phyloP scores from a whole-genome alignment of 805 yeast species.

The Metschnikowia arizonensis region DNA sequence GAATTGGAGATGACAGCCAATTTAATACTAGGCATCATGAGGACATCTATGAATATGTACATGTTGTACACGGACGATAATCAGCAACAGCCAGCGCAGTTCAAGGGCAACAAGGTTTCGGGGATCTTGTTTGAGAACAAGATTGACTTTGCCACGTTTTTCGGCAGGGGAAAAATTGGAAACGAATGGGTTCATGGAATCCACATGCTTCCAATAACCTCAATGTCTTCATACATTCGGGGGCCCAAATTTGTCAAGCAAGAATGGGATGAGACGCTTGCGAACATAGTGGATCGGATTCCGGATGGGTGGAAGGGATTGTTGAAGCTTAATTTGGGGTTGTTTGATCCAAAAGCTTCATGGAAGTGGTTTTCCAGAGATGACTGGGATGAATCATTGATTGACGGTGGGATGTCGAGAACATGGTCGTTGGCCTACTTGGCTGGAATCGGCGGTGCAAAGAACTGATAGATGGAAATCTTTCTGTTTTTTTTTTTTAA shows the following conservation, averaged over 20 bases:
- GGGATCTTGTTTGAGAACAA: slow-evolving; percentile 75
- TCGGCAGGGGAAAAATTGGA: slow-evolving; percentile 56
- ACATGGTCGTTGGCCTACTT: slow-evolving; percentile 83
- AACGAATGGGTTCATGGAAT: slow-evolving; percentile 73
- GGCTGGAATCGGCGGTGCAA: slow-evolving; percentile 44
- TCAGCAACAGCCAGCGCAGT: slow-evolving; percentile 50
- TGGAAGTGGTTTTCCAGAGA: slow-evolving; percentile 45
- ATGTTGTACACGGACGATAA: slow-evolving; percentile 54
- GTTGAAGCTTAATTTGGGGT: slow-evolving; percentile 68
- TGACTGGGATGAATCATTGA: slow-evolving; percentile 48
- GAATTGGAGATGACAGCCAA: slow-evolving; percentile 52
- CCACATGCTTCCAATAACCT: slow-evolving; percentile 72
- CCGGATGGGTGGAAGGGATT: slow-evolving; percentile 72
- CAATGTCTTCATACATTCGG: slow-evolving; percentile 60
- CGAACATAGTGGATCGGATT: slow-evolving; percentile 42
- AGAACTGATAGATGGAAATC: neutral
- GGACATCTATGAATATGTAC: slow-evolving; percentile 50
- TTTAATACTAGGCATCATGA: slow-evolving; percentile 58
- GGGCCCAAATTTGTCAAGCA: slow-evolving; percentile 50
- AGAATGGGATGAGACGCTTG: slow-evolving; percentile 58
- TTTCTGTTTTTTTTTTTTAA: too few species aligned
- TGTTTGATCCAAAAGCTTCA: slow-evolving; percentile 57
- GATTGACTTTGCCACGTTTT: slow-evolving; percentile 68
- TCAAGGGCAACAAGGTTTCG: slow-evolving; percentile 61
- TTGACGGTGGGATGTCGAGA: slow-evolving; percentile 82